These are phyloP conservation scores for Moesziomyces parantarcticus DNA, from an alignment of 1,284 basidiomycete species.

Conservation along the genomic window DNA sequence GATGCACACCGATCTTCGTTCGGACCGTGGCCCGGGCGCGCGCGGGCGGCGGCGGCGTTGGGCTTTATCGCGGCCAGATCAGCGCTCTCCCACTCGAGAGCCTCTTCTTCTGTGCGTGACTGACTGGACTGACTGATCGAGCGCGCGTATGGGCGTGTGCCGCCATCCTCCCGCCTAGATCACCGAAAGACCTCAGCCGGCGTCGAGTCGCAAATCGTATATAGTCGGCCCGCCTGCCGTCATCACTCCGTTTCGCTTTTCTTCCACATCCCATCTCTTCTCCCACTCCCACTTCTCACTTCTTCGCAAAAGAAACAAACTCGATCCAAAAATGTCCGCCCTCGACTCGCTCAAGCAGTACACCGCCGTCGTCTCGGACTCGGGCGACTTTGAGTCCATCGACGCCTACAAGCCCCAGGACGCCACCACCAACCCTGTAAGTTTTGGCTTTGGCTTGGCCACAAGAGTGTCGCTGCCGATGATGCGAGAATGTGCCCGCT, in stretches of 20 bases:
- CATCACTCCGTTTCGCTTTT: neutral
- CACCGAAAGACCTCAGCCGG: conserved; percentile 6
- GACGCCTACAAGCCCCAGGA: conserved; percentile 68
- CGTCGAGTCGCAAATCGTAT: conserved; percentile 1
- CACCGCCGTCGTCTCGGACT: conserved; percentile 67
- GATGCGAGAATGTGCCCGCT: too few species aligned
- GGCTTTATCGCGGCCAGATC: neutral
- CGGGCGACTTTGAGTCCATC: conserved; percentile 67
- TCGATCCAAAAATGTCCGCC: conserved; percentile 43
- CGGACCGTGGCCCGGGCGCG: conserved; percentile 40
- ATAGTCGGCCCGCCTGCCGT: neutral
- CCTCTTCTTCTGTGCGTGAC: too few species aligned
- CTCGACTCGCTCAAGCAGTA: conserved; percentile 66
- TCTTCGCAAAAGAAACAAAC: conserved; percentile 2
- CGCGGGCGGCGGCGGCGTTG: neutral
- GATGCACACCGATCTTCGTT: conserved; percentile 8
- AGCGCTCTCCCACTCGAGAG: too few species aligned
- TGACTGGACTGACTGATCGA: neutral
- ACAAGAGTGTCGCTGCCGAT: too few species aligned
- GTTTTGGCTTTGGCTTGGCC: conserved; percentile 11
- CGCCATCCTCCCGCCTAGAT: too few species aligned
- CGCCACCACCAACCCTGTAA: conserved; percentile 67
- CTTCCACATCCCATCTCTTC: neutral
- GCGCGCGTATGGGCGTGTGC: too few species aligned
- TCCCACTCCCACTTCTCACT: conserved; percentile 1